Evolutionary conservation across 2,329 filamentous ascomycete genomes (phyloP), one percentile per base, ranked within the genome.

Genomic region (Fusarium chuoi): DNA sequence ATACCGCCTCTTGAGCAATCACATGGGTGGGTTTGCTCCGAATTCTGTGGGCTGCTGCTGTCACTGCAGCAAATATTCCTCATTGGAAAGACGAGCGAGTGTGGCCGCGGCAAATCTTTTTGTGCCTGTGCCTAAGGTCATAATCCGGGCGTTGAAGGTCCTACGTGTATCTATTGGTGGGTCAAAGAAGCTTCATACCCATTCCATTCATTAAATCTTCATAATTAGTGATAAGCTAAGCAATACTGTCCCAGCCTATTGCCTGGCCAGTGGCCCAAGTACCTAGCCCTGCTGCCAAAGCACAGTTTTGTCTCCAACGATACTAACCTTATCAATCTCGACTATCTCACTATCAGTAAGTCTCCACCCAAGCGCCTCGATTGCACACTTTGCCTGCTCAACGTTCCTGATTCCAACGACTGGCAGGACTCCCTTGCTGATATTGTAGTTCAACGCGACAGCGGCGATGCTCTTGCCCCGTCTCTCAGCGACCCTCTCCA

Each of bases 321-420:
- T 51, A 11, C 65, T 70, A 0, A 70, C 60, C 26, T 51, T 46
- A 0, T 70, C 60, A 17, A 70, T 65, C 20, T 70, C 68, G 28
- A 46, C 22, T 1, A 70, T 57, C 22, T 70, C 60, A 9, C 12
- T 15, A 3, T 65, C 33, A 7, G 54, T 60, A 15, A 70, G 55
- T 1, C 68, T 48, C 68, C 65, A 70, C 24, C 60, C 65, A 12
- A 70, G 44, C 3, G 68, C 48, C 4, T 70, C 60, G 6, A 70
- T 65, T 2, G 60, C 65, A 15, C 42, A 45, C 0, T 70, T 28
- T 1, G 68, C 68, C 35, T 70, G 68, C 7, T 51, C 33, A 3
- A 70, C 59, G 4, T 60, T 70, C 11, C 65, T 64, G 2, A 70
- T 70, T 2, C 68, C 65, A 45, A 70, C 65, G 17, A 70, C 49